Conservation (phyloP, 441 rosid genomes). For the Gossypium davidsonii region DNA sequence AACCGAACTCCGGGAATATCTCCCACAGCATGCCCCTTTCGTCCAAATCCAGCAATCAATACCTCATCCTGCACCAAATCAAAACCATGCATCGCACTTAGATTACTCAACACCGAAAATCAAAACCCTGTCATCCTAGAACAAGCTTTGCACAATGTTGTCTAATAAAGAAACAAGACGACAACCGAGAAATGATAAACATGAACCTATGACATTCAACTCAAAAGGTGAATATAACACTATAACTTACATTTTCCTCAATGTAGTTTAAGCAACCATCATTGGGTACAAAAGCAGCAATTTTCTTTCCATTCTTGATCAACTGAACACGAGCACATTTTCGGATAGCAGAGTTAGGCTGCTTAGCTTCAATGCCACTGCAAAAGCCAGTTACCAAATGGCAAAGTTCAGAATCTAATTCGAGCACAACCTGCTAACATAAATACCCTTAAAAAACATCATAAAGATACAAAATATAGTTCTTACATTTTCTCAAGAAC, state of each 20-base stretch:
- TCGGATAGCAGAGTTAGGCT: conserved; percentile 73
- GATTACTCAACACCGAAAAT: neutral
- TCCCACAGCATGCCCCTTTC: conserved; percentile 75
- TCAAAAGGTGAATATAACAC: neutral
- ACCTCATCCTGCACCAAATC: conserved; percentile 53
- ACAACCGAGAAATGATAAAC: neutral
- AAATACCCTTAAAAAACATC: neutral
- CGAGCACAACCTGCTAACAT: neutral
- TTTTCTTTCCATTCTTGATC: conserved; percentile 72
- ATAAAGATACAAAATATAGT: neutral
- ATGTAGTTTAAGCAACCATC: conserved; percentile 75
- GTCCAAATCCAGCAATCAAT: conserved; percentile 77
- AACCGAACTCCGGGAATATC: conserved; percentile 81
- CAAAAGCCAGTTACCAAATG: neutral
- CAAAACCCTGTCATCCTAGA: neutral
- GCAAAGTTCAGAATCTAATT: neutral
- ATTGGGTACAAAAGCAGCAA: conserved; percentile 69
- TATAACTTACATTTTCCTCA: conserved; percentile 53
- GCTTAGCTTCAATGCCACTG: conserved; percentile 78
- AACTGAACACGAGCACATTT: conserved; percentile 73
- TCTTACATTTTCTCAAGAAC: conserved; percentile 67
- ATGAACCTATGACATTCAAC: neutral
- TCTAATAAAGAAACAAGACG: neutral
- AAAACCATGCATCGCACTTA: neutral
- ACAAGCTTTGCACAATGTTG: neutral